These are phyloP conservation scores for Meyerozyma smithsonii DNA, from an alignment of 1,139 yeast genomes.

Conservation along the genomic window DNA sequence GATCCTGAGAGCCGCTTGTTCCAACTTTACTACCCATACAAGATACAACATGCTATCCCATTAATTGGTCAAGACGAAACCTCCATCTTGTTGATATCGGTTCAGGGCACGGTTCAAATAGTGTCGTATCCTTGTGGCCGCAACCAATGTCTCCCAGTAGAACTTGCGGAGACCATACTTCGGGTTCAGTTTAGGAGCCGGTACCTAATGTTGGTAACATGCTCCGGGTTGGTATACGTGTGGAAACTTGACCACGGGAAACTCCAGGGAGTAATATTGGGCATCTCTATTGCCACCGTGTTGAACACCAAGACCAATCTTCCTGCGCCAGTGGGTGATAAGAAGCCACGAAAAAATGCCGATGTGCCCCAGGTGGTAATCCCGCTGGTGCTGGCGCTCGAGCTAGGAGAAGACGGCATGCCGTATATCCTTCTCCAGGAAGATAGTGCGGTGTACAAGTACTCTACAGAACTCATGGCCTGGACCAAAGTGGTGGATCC, in stretches of 20 bases:
- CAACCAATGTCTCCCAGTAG: slow-evolving; percentile 44
- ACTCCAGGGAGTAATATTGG: slow-evolving; percentile 29
- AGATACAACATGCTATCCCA: slow-evolving; percentile 34
- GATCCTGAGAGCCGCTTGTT: slow-evolving; percentile 17
- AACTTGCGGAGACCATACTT: slow-evolving; percentile 55
- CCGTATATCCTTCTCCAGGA: slow-evolving; percentile 39
- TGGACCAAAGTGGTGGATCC: slow-evolving; percentile 50
- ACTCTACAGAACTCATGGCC: slow-evolving; percentile 29
- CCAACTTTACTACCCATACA: slow-evolving; percentile 35
- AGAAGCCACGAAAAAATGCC: slow-evolving; percentile 12
- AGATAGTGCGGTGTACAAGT: slow-evolving; percentile 36
- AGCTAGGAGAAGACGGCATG: slow-evolving; percentile 32
- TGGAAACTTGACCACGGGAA: slow-evolving; percentile 36
- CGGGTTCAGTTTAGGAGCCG: slow-evolving; percentile 48
- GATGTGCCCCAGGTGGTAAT: slow-evolving; percentile 14
- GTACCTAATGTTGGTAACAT: slow-evolving; percentile 52
- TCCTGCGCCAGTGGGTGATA: background rate
- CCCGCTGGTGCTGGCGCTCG: slow-evolving; percentile 28
- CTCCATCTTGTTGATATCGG: slow-evolving; percentile 61
- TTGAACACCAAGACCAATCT: slow-evolving; percentile 26
- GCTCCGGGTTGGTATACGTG: slow-evolving; percentile 42
- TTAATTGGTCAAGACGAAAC: slow-evolving; percentile 26
- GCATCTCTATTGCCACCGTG: slow-evolving; percentile 50
- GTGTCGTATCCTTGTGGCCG: slow-evolving; percentile 61
- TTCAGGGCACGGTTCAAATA: slow-evolving; percentile 66